A percentile compares a stretch with the other conserved stretches of the same genome.
Evolutionary conservation across 2,329 filamentous ascomycete genomes (phyloP).

Genomic region (Domatiomyces catenatus): DNA sequence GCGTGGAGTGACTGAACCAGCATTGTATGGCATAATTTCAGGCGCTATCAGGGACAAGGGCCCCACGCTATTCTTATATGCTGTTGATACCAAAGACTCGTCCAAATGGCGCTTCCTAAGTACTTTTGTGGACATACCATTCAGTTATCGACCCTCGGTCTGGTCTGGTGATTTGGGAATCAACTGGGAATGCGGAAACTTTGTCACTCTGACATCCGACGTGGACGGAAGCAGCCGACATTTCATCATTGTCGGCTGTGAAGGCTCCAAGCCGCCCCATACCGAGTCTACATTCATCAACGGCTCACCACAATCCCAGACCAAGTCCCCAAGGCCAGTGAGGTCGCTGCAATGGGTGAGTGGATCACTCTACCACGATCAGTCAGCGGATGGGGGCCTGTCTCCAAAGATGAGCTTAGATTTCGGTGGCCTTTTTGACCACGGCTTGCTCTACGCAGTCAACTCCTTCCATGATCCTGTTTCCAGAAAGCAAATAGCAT

Average conservation of each 20-base stretch:
- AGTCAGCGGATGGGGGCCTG: constrained; percentile 1
- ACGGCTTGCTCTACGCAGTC: constrained; percentile 35
- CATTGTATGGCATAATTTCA: constrained; percentile 34
- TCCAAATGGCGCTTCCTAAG: constrained; percentile 33
- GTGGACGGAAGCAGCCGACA: constrained; percentile 19
- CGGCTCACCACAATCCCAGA: constrained; percentile 9
- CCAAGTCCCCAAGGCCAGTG: background rate
- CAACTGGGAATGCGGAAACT: constrained; percentile 39
- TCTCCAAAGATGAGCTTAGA: constrained; percentile 20
- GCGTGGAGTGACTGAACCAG: constrained; percentile 1
- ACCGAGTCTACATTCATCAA: constrained; percentile 9
- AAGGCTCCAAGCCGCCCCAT: constrained; percentile 21
- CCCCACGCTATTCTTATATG: constrained; percentile 35
- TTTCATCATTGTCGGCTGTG: constrained; percentile 33
- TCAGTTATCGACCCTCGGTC: constrained; percentile 25
- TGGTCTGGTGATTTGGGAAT: constrained; percentile 37
- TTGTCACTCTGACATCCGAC: constrained; percentile 27
- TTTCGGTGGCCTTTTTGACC: constrained; percentile 34
- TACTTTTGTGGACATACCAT: constrained; percentile 27
- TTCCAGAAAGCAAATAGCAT: constrained; percentile 28
- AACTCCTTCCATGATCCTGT: constrained; percentile 35
- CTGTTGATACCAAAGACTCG: constrained; percentile 26
- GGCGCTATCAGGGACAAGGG: constrained; percentile 30
- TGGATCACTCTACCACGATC: constrained; percentile 15
- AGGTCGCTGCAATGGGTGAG: constrained; percentile 33